A percentile compares a stretch with the other conserved stretches of the same genome.
phyloP scores from a whole-genome alignment of 441 rosid species.

The Bocquillonia castaneifolia region DNA sequence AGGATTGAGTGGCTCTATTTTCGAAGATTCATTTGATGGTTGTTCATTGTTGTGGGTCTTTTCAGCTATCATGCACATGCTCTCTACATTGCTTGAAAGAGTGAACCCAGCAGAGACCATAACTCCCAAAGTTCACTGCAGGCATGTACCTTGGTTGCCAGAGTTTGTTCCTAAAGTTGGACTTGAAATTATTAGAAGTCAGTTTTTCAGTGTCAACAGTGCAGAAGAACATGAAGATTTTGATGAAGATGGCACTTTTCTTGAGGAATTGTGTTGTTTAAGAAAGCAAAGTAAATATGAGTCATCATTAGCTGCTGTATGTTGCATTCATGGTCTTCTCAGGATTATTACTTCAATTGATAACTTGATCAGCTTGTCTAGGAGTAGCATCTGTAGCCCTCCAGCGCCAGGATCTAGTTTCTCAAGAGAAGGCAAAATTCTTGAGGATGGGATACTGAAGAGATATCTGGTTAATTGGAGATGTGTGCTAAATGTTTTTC shows the following conservation, averaged over 20 bases:
- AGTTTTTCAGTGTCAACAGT: slow-evolving; percentile 35
- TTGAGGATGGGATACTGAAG: slow-evolving; percentile 55
- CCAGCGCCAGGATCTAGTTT: slow-evolving; percentile 32
- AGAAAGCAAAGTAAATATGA: slow-evolving; percentile 47
- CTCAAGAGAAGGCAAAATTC: slow-evolving; percentile 53
- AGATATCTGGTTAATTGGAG: slow-evolving; percentile 47
- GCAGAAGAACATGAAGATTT: slow-evolving; percentile 30
- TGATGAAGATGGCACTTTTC: slow-evolving; percentile 41
- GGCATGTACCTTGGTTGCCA: slow-evolving; percentile 64
- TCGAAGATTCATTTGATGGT: slow-evolving; percentile 30
- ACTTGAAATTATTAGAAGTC: slow-evolving; percentile 55
- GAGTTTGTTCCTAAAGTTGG: slow-evolving; percentile 86
- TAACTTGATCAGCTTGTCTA: slow-evolving; percentile 54
- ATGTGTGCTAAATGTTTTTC: slow-evolving; percentile 40
- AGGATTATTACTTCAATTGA: slow-evolving; percentile 43
- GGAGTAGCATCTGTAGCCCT: slow-evolving; percentile 26
- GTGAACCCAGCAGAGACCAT: slow-evolving; percentile 38
- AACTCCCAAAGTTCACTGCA: slow-evolving; percentile 27
- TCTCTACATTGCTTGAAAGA: slow-evolving; percentile 65
- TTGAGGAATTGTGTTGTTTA: slow-evolving; percentile 47
- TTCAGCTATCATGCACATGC: slow-evolving; percentile 59
- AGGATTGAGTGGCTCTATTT: slow-evolving; percentile 30
- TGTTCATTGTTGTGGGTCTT: slow-evolving; percentile 61
- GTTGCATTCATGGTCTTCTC: slow-evolving; percentile 63
- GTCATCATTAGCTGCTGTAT: slow-evolving; percentile 61